Evolutionary conservation across 192 early-diverging fungal genomes (phyloP).

Genomic region (Linnemannia elongata): DNA sequence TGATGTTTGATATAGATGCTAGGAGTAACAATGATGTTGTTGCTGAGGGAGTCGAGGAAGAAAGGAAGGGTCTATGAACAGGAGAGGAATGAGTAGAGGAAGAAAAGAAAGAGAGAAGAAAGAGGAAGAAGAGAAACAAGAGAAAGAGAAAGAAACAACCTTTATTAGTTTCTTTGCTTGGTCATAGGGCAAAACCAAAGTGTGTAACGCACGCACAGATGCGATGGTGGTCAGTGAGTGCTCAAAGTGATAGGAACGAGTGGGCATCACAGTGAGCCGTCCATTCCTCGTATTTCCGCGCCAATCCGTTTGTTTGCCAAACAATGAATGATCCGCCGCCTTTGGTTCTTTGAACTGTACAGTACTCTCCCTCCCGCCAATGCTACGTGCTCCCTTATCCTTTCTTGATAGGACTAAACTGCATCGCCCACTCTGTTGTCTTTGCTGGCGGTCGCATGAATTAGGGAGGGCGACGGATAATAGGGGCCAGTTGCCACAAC

Average conservation of each 20-base stretch:
- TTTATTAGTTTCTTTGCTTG: background rate
- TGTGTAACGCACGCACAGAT: conserved; percentile 5
- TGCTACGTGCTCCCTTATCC: background rate
- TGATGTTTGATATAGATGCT: background rate
- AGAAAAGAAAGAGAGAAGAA: background rate
- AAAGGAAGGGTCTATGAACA: background rate
- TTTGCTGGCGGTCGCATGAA: background rate
- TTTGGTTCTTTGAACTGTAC: no score
- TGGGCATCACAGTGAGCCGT: background rate
- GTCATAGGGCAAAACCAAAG: background rate
- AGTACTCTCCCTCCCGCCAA: background rate
- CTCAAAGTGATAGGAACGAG: background rate
- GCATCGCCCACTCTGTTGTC: background rate
- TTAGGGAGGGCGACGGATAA: background rate
- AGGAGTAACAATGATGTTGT: background rate
- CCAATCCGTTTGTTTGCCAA: background rate
- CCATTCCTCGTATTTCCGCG: background rate
- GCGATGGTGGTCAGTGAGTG: background rate
- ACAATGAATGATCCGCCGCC: background rate
- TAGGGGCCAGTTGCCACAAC: background rate
- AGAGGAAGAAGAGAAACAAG: background rate
- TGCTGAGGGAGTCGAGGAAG: background rate
- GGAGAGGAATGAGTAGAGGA: background rate
- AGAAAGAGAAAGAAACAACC: background rate
- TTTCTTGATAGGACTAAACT: background rate